Conservation (phyloP, 495 filamentous ascomycete genomes). For the Lasiosphaeris hirsuta region DNA sequence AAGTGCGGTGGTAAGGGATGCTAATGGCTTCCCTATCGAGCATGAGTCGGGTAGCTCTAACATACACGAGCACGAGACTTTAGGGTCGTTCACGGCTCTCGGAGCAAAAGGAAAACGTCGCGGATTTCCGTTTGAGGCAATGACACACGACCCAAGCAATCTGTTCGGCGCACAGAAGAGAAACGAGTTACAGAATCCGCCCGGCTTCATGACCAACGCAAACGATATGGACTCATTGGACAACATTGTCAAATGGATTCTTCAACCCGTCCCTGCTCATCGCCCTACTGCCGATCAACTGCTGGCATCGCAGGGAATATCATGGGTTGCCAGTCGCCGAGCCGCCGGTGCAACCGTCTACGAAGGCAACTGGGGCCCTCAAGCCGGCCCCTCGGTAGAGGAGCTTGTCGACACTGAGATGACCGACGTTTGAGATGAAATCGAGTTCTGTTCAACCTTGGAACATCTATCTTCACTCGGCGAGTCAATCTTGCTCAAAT, state of each 20-base stretch:
- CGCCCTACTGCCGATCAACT: constrained; percentile 75
- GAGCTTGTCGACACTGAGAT: constrained; percentile 44
- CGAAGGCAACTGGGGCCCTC: constrained; percentile 92
- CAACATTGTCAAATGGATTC: constrained; percentile 84
- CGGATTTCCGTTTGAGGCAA: constrained; percentile 24
- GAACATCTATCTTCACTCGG: constrained; percentile 17
- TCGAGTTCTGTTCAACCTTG: constrained; percentile 15
- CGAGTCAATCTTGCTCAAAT: constrained; percentile 29
- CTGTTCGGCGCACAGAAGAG: constrained; percentile 49
- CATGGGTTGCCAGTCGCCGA: constrained; percentile 71
- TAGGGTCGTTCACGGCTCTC: neutral
- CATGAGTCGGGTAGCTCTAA: constrained; percentile 37
- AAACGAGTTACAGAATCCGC: constrained; percentile 72
- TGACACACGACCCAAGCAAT: constrained; percentile 34
- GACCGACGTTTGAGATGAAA: constrained; percentile 40
- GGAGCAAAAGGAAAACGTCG: constrained; percentile 9
- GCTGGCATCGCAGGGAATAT: constrained; percentile 61
- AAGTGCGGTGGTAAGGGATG: constrained; percentile 66
- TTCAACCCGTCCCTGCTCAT: constrained; percentile 65
- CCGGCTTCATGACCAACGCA: constrained; percentile 78
- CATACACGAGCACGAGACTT: constrained; percentile 29
- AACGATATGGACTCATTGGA: constrained; percentile 70
- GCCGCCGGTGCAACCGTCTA: constrained; percentile 85
- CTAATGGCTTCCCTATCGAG: constrained; percentile 60
- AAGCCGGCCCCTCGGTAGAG: constrained; percentile 19